Base-by-base conservation (phyloP, 2,329 filamentous ascomycete genomes). In the Colletotrichum higginsianum region DNA sequence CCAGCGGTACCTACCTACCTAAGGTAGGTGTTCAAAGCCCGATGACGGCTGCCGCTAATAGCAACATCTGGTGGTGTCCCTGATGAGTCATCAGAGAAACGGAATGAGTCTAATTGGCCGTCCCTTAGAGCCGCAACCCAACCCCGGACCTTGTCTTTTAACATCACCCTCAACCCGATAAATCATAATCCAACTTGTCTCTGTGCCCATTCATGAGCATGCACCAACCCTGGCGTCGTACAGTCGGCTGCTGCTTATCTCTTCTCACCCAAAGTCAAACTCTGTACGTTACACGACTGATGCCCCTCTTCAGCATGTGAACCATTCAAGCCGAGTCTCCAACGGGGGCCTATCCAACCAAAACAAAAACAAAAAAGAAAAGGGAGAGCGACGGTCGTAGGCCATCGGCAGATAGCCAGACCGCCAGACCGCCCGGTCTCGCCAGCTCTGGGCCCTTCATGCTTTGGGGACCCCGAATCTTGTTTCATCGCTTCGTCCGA, bases 401-500 rank as follows among this genome's bases (percentile, higher is more conserved):
- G 50, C 64, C 64, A 67, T 58, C 57, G 57, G 47, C 57, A 60
- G 23, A 53, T 60, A n/a, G 57, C 49, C 52, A 50, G 40, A n/a
- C 65, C 38, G 58, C 46, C 47, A 50, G 40, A n/a, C 58, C 38
- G 65, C 52, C 47, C 46, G 58, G 40, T 63, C 58, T 71, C 57
- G 68, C 64, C 68, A 53, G 68, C 47, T 71, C 68, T 68, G 35
- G 65, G 63, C 58, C 38, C 16, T 30, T 21, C 38, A 68, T 67
- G 55, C 65, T 68, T 71, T 68, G 23, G 30, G 15, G 42, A 38
- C 46, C 12, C 58, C 23, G 21, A 49, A 21, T 26, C 49, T 11
- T 46, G 65, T 71, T 68, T 68, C 57, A 58, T 58, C 46, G 58
- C 65, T 58, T 35, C 68, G 58, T 71, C 68, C 68, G 58, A 71